Percentiles rank a stretch among this genome's conserved stretches.
Conservation (phyloP, 108 stramenopile genomes). For the Nitzschia palea region DNA sequence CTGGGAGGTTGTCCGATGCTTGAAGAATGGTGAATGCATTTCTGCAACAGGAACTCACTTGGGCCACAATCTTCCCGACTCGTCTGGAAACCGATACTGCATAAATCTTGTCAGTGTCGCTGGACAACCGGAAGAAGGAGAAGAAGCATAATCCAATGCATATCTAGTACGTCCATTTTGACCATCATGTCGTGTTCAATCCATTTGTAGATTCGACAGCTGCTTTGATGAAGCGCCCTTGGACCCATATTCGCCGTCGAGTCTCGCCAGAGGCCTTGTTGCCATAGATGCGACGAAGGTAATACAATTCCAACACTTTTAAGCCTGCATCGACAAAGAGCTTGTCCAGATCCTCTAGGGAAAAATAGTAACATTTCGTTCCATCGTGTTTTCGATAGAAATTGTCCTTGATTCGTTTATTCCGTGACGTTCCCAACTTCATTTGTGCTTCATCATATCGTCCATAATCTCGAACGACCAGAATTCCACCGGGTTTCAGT, state of each 20-base stretch:
- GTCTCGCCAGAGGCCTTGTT: constrained; percentile 53
- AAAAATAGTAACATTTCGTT: constrained; percentile 75
- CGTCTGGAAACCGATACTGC: constrained; percentile 85
- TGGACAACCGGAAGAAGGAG: constrained; percentile 46
- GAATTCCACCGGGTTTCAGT: constrained; percentile 61
- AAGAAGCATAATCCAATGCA: neutral
- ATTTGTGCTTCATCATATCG: constrained; percentile 86
- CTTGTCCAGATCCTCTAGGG: constrained; percentile 56
- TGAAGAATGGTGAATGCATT: constrained; percentile 84
- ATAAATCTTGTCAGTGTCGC: constrained; percentile 92
- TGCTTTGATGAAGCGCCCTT: constrained; percentile 54
- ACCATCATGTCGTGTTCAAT: neutral
- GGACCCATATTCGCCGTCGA: constrained; percentile 79
- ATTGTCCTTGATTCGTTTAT: constrained; percentile 62
- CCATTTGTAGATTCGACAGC: neutral
- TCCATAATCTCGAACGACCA: constrained; percentile 89
- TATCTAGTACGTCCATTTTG: neutral
- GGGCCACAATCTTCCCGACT: constrained; percentile 82
- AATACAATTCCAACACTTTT: constrained; percentile 62
- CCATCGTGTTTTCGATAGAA: constrained; percentile 63
- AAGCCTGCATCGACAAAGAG: constrained; percentile 59
- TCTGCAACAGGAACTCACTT: constrained; percentile 84
- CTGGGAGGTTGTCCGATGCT: constrained; percentile 88
- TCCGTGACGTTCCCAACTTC: constrained; percentile 49
- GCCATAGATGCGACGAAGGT: constrained; percentile 49